Conservation (phyloP, 306 rosid species). For the Rosa lucieae region DNA sequence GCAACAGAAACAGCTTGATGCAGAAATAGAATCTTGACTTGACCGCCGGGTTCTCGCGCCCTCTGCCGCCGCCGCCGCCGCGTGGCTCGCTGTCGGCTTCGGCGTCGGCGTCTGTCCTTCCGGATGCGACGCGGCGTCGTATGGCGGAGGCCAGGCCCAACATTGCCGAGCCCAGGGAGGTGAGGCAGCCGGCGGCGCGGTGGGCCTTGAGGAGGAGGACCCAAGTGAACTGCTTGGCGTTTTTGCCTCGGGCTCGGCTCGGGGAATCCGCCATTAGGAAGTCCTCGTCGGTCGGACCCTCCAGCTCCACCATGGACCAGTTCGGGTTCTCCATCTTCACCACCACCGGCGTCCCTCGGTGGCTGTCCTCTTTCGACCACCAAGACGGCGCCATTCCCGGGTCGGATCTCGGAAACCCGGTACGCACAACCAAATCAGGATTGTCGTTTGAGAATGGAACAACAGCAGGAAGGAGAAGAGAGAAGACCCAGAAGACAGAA, state of each 20-base stretch:
- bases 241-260: slow-evolving; percentile 45
- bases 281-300: slow-evolving; percentile 76
- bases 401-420: slow-evolving; percentile 35
- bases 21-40: slow-evolving; percentile 61
- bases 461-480: neutral
- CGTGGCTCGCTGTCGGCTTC: slow-evolving; percentile 19
- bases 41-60: slow-evolving; percentile 49
- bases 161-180: slow-evolving; percentile 74
- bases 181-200: slow-evolving; percentile 76
- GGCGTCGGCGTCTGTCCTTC: slow-evolving; percentile 58
- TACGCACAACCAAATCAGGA: neutral
- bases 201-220: slow-evolving; percentile 87
- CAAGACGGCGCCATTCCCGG: slow-evolving; percentile 64
- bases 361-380: slow-evolving; percentile 65
- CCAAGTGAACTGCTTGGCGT: slow-evolving; percentile 92
- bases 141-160: slow-evolving; percentile 53
- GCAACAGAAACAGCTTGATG: slow-evolving; percentile 59
- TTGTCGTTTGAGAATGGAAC: neutral
- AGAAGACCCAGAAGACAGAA: too few relatives aligned
- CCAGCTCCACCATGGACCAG: slow-evolving; percentile 95
- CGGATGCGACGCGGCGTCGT: slow-evolving; percentile 70
- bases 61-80: slow-evolving; percentile 35
- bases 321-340: slow-evolving; percentile 97
- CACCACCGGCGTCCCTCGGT: slow-evolving; percentile 89
- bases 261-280: slow-evolving; percentile 47